Conservation (phyloP, 148 eudicot genomes). For the Silene latifolia region DNA sequence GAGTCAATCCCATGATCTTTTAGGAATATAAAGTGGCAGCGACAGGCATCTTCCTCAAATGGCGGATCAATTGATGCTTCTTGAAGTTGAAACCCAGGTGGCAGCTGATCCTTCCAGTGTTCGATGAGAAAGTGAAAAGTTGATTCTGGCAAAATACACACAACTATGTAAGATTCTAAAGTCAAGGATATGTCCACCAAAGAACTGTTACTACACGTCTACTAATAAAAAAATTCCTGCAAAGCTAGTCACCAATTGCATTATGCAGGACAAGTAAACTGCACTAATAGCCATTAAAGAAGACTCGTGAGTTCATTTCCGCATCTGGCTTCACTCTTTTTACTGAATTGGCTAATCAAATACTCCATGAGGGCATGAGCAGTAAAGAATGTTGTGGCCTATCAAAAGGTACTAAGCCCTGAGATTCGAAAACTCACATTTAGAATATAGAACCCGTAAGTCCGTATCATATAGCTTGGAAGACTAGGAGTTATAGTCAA, state of each 20-base stretch:
- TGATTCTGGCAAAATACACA: conserved; percentile 53
- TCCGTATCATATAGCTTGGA: too few relatives aligned
- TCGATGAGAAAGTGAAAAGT: conserved; percentile 74
- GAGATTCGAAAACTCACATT: too few relatives aligned
- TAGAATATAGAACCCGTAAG: too few relatives aligned
- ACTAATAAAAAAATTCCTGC: background rate
- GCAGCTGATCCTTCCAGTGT: conserved; percentile 82
- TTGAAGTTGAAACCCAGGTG: conserved; percentile 71
- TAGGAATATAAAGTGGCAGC: conserved; percentile 78
- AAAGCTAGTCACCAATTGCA: background rate
- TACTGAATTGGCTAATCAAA: background rate
- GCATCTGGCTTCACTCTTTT: background rate
- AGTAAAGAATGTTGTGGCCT: background rate
- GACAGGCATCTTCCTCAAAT: conserved; percentile 92
- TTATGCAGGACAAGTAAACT: background rate
- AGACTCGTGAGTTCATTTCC: background rate
- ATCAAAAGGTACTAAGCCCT: background rate
- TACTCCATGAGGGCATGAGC: background rate
- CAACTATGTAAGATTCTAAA: conserved; percentile 4
- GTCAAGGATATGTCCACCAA: background rate
- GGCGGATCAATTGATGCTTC: conserved; percentile 78
- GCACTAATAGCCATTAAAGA: background rate
- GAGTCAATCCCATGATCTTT: conserved; percentile 50
- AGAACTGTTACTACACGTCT: background rate
- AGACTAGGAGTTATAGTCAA: too few relatives aligned